These are phyloP conservation scores for Hirsutella minnesotensis DNA, from an alignment of 2,329 filamentous ascomycete genomes.

Conservation along the genomic window DNA sequence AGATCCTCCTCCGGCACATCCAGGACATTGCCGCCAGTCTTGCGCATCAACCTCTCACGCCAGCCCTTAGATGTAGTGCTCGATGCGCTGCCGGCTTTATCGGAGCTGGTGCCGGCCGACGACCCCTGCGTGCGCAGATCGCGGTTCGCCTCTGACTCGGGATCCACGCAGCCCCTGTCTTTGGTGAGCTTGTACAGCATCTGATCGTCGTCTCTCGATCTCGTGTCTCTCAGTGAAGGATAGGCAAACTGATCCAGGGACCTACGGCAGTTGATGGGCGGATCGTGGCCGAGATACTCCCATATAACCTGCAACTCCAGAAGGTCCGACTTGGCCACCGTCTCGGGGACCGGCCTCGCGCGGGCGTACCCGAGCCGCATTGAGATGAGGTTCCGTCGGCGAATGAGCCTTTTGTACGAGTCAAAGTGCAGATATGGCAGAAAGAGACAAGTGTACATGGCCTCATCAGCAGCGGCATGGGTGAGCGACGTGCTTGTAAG, in stretches of 20 bases:
- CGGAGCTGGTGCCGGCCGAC: constrained; percentile 14
- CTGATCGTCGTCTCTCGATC: constrained; percentile 51
- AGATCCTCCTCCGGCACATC: constrained; percentile 20
- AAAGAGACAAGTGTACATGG: constrained; percentile 36
- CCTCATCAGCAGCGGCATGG: constrained; percentile 12
- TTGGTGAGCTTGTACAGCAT: constrained; percentile 57
- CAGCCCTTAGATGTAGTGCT: constrained; percentile 13
- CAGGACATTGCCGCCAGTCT: constrained; percentile 6
- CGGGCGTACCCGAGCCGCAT: constrained; percentile 40
- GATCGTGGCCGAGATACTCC: constrained; percentile 49
- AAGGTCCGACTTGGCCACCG: constrained; percentile 40
- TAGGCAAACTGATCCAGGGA: constrained; percentile 55
- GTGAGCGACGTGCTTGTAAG: constrained; percentile 17
- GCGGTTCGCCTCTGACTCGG: constrained; percentile 10
- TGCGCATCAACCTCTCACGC: constrained; percentile 11
- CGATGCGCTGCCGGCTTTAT: constrained; percentile 13
- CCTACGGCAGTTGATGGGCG: constrained; percentile 47
- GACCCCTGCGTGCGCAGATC: constrained; percentile 18
- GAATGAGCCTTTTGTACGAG: constrained; percentile 45
- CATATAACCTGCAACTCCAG: constrained; percentile 49
- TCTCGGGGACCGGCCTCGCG: constrained; percentile 40
- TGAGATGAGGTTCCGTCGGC: constrained; percentile 41
- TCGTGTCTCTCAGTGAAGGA: constrained; percentile 46
- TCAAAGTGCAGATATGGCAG: constrained; percentile 54
- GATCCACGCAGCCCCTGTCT: constrained; percentile 17